Base-by-base conservation (phyloP, 768 basidiomycete species). In the Lyophyllum atratum region DNA sequence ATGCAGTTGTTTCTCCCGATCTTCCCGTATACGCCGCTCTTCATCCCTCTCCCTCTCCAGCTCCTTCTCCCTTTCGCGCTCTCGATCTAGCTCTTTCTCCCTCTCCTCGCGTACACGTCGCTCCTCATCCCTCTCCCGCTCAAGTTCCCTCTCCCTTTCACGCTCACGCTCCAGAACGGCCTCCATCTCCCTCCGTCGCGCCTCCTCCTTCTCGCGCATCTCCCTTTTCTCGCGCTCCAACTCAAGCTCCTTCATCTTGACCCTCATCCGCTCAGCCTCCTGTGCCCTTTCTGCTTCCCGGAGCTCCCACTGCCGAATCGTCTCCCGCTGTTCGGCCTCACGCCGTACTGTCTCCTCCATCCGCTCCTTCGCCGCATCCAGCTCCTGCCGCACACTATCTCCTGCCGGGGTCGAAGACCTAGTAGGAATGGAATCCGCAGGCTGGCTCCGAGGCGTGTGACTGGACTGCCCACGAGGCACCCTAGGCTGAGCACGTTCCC, bases 141-240 rank as follows among this genome's bases (percentile, higher is more conserved):
- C 21, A 21, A 44, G 43, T 24, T 44, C 43, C 19, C 60, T 53
- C 46, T 68, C 63, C 31, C 58, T 50, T 12, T 21, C 39, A 2
- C 29, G 37, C 10, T 53, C n/a, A 39, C 57, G 28, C 25, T 29
- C 58, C 15, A 22, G 33, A 53, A 51, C 15, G 10, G 14, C 43
- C 31, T 51, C 25, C 15, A 51, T 17, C 29, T 57, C 56, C 33
- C 45, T 45, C 43, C 47, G 49, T 25, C 49, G 42, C 26, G 49
- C 56, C 42, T 15, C 29, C 25, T 45, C 49, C 19, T 43, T 21
- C 14, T 26, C 57, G 25, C 15, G 26, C 4, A 45, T 62, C 31
- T 55, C 58, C 45, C 68, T 63, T 12, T 60, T 61, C 34, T 62
- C 58, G 58, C 56, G 60, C 29, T 61, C 56, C 24, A 61, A 42